Percentiles rank a stretch among this genome's conserved stretches.
phyloP scores from a whole-genome alignment of 1,284 basidiomycete species.

The Macrocybe sp. region DNA sequence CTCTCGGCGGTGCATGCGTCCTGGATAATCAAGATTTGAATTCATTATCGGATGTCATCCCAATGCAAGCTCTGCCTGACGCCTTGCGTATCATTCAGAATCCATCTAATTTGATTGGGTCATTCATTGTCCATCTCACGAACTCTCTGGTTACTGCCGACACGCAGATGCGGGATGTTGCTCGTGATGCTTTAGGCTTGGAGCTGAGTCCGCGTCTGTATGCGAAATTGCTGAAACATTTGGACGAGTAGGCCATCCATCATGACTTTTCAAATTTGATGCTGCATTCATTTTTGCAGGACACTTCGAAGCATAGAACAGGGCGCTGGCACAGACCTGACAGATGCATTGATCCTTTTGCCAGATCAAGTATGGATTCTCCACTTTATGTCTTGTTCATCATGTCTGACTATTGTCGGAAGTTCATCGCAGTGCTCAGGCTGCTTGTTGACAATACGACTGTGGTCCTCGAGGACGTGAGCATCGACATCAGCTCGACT shows the following conservation, averaged over 20 bases:
- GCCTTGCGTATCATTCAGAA: slow-evolving; percentile 60
- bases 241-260: slow-evolving; percentile 59
- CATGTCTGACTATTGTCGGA: slow-evolving; percentile 4
- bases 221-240: slow-evolving; percentile 58
- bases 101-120: slow-evolving; percentile 49
- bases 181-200: slow-evolving; percentile 74
- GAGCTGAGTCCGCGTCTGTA: slow-evolving; percentile 74
- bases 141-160: slow-evolving; percentile 61
- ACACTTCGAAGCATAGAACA: slow-evolving; percentile 25
- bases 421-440: slow-evolving; percentile 75
- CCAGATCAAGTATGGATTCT: slow-evolving; percentile 61
- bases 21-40: slow-evolving; percentile 44
- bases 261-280: not conserved
- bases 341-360: slow-evolving; percentile 58
- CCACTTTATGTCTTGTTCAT: slow-evolving; percentile 6
- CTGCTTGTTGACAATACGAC: slow-evolving; percentile 73
- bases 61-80: slow-evolving; percentile 62
- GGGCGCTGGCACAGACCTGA: slow-evolving; percentile 27
- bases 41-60: slow-evolving; percentile 52
- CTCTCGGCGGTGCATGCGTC: slow-evolving; percentile 68
- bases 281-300: slow-evolving; percentile 12
- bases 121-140: slow-evolving; percentile 70
- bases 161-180: slow-evolving; percentile 66
- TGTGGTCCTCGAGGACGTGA: slow-evolving; percentile 51
- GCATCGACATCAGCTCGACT: slow-evolving; percentile 68